Percentiles rank a stretch among this genome's conserved stretches.
Conservation (phyloP, 2,329 filamentous ascomycete genomes). For the Diaporthe citriasiana region DNA sequence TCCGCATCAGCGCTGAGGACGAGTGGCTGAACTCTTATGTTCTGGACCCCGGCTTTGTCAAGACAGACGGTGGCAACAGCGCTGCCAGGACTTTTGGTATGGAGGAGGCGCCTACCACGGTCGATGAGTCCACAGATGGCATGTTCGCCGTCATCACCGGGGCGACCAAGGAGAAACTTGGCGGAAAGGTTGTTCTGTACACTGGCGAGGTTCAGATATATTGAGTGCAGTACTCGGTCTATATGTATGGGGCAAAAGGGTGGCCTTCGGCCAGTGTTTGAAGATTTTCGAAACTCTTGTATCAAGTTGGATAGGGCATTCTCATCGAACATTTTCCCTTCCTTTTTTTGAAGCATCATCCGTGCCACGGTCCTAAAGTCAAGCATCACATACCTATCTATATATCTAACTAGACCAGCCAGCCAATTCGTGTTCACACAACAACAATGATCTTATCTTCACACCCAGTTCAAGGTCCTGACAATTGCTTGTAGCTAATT, state of each 20-base stretch:
- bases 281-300: not conserved
- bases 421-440: no score
- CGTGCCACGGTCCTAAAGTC: no score
- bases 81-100: slow-evolving; percentile 32
- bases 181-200: slow-evolving; percentile 46
- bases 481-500: no score
- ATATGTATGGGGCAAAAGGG: not conserved
- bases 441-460: no score
- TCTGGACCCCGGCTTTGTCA: slow-evolving; percentile 41
- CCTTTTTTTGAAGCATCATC: no score
- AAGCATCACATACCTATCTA: no score
- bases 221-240: not conserved
- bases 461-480: no score
- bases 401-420: no score
- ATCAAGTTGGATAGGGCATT: no score
- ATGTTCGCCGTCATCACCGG: slow-evolving; percentile 42
- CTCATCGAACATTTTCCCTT: no score
- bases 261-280: not conserved
- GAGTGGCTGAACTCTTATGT: slow-evolving; percentile 52
- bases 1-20: slow-evolving; percentile 52
- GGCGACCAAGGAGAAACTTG: slow-evolving; percentile 45
- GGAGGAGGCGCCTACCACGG: slow-evolving; percentile 33
- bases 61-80: slow-evolving; percentile 1
- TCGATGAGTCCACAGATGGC: slow-evolving; percentile 42
- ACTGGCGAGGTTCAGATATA: slow-evolving; percentile 42